Percentiles rank a stretch among this genome's conserved stretches.
These are phyloP conservation scores for Anastatica hierochuntica DNA, from an alignment of 345 rosid genomes.

Conservation along the genomic window DNA sequence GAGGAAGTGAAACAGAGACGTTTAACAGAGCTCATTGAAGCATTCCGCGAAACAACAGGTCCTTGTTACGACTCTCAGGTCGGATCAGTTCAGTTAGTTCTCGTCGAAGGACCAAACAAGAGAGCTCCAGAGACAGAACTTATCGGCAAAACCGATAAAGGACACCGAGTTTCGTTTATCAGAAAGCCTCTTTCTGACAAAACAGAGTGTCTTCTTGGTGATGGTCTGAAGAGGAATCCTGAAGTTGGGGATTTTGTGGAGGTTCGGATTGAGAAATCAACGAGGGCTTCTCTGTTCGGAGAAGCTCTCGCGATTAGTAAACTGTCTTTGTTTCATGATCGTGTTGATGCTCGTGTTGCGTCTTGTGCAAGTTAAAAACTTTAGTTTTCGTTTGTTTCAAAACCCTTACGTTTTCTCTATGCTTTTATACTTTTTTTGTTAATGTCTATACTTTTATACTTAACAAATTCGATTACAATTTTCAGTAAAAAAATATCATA, in stretches of 20 bases:
- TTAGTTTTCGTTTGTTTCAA: not conserved
- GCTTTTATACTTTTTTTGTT: not conserved
- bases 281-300: conserved; percentile 67
- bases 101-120: conserved; percentile 88
- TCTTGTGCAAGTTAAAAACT: conserved; percentile 35
- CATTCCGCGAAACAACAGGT: conserved; percentile 75
- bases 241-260: conserved; percentile 68
- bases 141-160: conserved; percentile 80
- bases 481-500: too few relatives aligned
- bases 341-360: conserved; percentile 28
- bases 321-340: conserved; percentile 43
- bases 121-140: conserved; percentile 85
- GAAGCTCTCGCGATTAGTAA: conserved; percentile 70
- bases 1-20: conserved; percentile 84
- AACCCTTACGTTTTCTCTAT: not conserved
- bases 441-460: too few relatives aligned
- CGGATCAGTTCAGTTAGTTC: conserved; percentile 56
- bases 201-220: conserved; percentile 12
- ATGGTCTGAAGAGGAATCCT: conserved; percentile 34
- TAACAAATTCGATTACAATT: too few relatives aligned
- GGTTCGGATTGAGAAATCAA: conserved; percentile 51
- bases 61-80: conserved; percentile 61
- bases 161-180: conserved; percentile 59
- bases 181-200: conserved; percentile 37
- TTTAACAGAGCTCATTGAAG: conserved; percentile 66